phyloP scores from a whole-genome alignment of 2,329 filamentous ascomycete genomes.

The Hymenoscyphus albidus region DNA sequence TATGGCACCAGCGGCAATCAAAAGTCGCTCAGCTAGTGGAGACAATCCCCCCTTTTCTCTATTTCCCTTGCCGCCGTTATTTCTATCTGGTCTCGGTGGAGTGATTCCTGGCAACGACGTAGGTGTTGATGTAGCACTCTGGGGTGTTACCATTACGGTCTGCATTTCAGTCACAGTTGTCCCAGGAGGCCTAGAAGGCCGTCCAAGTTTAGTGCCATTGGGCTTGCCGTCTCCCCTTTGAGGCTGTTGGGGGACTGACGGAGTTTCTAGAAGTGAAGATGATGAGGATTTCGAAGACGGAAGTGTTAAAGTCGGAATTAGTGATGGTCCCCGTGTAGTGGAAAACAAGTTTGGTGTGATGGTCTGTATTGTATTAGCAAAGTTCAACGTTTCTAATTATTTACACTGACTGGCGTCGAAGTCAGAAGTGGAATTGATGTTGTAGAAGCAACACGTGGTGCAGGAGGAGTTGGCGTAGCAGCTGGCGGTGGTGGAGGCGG shows the following conservation, averaged over 20 bases:
- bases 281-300: neutral
- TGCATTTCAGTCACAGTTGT: slow-evolving; percentile 6
- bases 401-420: neutral
- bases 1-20: slow-evolving; percentile 31
- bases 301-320: neutral
- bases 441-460: neutral
- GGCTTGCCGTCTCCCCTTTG: neutral
- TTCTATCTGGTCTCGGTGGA: neutral
- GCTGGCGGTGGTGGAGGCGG: neutral
- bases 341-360: slow-evolving; percentile 12
- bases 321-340: slow-evolving; percentile 11
- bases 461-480: neutral
- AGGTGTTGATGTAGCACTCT: slow-evolving; percentile 10
- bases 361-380: neutral
- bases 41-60: slow-evolving; percentile 18
- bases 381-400: neutral
- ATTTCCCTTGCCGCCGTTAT: neutral
- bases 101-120: slow-evolving; percentile 12
- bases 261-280: neutral
- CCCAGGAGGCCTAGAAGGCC: neutral
- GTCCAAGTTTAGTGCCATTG: neutral
- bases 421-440: neutral
- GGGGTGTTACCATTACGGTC: slow-evolving; percentile 8
- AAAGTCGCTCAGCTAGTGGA: slow-evolving; percentile 26
- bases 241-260: neutral